phyloP scores from a whole-genome alignment of 768 basidiomycete genomes.

The Dacryopinax spathularia region DNA sequence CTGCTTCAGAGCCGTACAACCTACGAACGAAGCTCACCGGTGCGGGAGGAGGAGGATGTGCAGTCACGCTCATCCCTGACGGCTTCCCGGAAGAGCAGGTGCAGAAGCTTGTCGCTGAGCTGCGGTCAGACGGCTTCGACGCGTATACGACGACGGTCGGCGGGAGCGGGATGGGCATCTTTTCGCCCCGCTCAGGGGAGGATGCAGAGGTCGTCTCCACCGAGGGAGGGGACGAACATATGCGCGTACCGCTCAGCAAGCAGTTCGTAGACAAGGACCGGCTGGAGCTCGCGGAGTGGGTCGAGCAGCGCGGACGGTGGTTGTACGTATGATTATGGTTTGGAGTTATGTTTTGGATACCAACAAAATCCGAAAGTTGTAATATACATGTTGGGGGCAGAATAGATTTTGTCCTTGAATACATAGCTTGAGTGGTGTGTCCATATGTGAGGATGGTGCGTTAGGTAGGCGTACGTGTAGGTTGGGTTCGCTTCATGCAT shows the following conservation, averaged over 20 bases:
- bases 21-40: constrained; percentile 92
- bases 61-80: constrained; percentile 89
- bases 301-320: constrained; percentile 41
- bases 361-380: not conserved
- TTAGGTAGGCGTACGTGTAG: too few relatives aligned
- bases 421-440: not conserved
- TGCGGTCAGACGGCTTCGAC: constrained; percentile 52
- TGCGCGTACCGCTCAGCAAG: constrained; percentile 15
- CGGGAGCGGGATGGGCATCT: constrained; percentile 79
- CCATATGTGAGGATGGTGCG: not conserved
- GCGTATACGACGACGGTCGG: constrained; percentile 89
- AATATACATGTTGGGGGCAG: not conserved
- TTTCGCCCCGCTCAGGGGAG: constrained; percentile 44
- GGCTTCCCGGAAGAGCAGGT: constrained; percentile 54
- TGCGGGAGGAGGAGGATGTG: constrained; percentile 96
- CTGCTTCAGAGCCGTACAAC: constrained; percentile 44
- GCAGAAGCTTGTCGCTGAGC: constrained; percentile 40
- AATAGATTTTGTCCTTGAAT: not conserved
- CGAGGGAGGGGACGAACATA: constrained; percentile 9
- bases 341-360: not conserved
- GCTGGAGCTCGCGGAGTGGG: constrained; percentile 41
- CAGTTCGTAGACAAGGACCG: constrained; percentile 32
- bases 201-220: constrained; percentile 6
- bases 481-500: too few relatives aligned
- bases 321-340: constrained; percentile 36